These are phyloP conservation scores for Aspergillus bertholletiae DNA, from an alignment of 495 filamentous ascomycete species.

Conservation along the genomic window DNA sequence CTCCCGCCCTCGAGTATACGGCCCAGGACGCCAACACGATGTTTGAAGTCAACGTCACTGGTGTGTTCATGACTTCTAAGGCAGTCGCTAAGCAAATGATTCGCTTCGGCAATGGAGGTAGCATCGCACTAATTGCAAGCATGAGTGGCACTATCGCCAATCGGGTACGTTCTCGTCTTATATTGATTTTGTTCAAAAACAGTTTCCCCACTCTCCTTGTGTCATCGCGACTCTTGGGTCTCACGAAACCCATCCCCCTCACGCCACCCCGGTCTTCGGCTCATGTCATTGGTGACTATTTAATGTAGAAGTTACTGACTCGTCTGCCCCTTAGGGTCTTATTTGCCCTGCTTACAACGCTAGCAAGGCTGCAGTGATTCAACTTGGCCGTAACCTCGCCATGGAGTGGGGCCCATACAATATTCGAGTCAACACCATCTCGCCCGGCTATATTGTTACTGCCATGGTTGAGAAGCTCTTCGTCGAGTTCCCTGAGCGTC, in stretches of 20 bases:
- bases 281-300: not conserved
- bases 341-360: constrained; percentile 85
- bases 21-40: constrained; percentile 64
- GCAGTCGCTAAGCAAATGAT: constrained; percentile 75
- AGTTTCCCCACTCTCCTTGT: no score
- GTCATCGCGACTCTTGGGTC: no score
- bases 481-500: constrained; percentile 68
- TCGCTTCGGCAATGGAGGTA: constrained; percentile 65
- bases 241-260: not conserved
- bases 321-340: constrained; percentile 47
- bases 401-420: constrained; percentile 80
- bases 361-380: constrained; percentile 83
- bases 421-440: constrained; percentile 94
- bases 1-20: constrained; percentile 65
- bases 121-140: constrained; percentile 68
- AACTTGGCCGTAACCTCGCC: constrained; percentile 82
- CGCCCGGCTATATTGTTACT: constrained; percentile 93
- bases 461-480: constrained; percentile 83
- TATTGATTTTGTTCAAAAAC: no score
- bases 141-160: constrained; percentile 75
- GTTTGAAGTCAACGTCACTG: constrained; percentile 74
- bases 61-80: constrained; percentile 71
- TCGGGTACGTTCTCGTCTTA: constrained; percentile 36
- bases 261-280: not conserved
- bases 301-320: not conserved